phyloP scores from a whole-genome alignment of 192 early-diverging fungal genomes.

The Mortierella hygrophila region DNA sequence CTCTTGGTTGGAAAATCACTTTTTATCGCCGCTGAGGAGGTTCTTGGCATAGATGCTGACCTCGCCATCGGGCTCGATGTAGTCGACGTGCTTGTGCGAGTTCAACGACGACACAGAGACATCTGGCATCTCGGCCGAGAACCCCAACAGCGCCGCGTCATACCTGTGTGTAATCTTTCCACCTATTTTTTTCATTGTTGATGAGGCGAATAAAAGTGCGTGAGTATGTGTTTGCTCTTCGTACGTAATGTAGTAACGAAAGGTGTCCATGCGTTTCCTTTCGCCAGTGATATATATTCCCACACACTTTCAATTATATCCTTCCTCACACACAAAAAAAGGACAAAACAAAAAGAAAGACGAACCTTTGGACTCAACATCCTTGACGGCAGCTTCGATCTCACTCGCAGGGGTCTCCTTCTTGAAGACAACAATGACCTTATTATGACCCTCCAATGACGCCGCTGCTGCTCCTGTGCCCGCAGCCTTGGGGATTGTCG shows the following conservation, averaged over 20 bases:
- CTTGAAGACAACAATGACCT: constrained; percentile 71
- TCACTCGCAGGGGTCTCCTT: constrained; percentile 56
- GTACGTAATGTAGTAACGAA: no score
- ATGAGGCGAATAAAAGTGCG: no score
- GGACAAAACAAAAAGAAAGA: background rate
- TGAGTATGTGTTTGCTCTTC: no score
- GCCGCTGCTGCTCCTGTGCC: background rate
- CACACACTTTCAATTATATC: background rate
- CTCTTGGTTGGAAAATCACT: background rate
- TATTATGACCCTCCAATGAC: background rate
- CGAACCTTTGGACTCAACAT: constrained; percentile 33
- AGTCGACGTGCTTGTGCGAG: constrained; percentile 58
- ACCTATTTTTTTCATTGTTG: constrained; percentile 11
- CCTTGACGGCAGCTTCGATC: constrained; percentile 27
- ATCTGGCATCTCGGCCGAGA: constrained; percentile 71
- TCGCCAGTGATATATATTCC: background rate
- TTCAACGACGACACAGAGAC: constrained; percentile 56
- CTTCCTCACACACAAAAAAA: background rate
- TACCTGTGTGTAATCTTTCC: constrained; percentile 62
- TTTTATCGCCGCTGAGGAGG: background rate
- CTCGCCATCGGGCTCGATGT: constrained; percentile 72
- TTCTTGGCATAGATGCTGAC: constrained; percentile 54
- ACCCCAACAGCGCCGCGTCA: constrained; percentile 64
- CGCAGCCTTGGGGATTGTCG: background rate
- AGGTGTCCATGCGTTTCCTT: no score